Evolutionary conservation across 202 grass and related monocot species (phyloP), one percentile per base, ranked within the genome.

Genomic region (Cymbopogon flexuosus): DNA sequence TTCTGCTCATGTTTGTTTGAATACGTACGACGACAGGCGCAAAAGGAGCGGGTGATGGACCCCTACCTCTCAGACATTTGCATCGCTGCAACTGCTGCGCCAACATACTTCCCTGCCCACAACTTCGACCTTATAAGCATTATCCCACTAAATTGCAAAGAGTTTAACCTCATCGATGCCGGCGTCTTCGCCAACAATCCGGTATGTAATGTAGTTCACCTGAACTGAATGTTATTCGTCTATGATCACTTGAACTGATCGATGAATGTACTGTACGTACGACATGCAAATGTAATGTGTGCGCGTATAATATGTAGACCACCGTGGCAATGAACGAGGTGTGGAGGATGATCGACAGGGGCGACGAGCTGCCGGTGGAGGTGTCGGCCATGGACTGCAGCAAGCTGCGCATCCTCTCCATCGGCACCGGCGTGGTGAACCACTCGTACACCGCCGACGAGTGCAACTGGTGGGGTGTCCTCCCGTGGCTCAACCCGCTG

Each of bases 151-250:
- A 39, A 39, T 39, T 39, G 0, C 6, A 39, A 39, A 39, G 36
- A 8, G 36, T 39, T 39, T 39, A 87, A 88, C 78, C 89, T 88
- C 42, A 29, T 91, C 46, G 89, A 87, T 39, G 88, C 84, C 33
- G 88, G 84, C 15, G 62, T 90, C 36, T 13, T 77, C 4, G 79
- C 72, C 9, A 87, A 87, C 43, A 87, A 87, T 57, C 72, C 72
- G 6, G 79, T 82, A 39, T 39, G 6, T 36, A 34, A 36, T 36
- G 35, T 39, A 8, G 36, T 39, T 8, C 36, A 39, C 36, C 36
- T 39, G 36, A 39, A 8, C 36, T 39, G 36, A 39, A 39, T 39
- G 36, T 8, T 8, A 39, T 39, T 36, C 35, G 33, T 36, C 35
- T 36, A 5, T 36, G 36, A 39, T 39, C 36, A 39, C 6, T 39